Conservation (phyloP, 2,329 filamentous ascomycete genomes). For the Fusarium xylarioides region DNA sequence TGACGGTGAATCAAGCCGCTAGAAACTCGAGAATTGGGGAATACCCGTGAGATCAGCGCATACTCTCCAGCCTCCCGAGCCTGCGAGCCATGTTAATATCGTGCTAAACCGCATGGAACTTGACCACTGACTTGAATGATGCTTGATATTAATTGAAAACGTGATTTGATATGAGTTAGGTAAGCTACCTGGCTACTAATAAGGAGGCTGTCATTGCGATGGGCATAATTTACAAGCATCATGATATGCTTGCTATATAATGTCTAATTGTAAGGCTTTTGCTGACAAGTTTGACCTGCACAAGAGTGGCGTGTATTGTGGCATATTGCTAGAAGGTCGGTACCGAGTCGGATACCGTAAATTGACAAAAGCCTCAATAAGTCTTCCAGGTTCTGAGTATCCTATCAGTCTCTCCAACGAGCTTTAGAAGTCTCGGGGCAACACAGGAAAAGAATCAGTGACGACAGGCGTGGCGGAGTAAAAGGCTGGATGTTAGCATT, state of each 20-base stretch:
- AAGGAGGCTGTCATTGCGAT: constrained; percentile 6
- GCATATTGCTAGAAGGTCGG: constrained; percentile 13
- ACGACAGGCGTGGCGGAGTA: constrained; percentile 35
- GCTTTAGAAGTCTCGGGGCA: constrained; percentile 9
- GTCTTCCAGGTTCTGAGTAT: constrained; percentile 15
- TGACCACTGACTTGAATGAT: background rate
- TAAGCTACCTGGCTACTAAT: background rate
- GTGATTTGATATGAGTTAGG: constrained; percentile 1
- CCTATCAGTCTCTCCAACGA: constrained; percentile 21
- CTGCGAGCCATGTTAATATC: constrained; percentile 8
- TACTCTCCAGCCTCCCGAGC: constrained; percentile 10
- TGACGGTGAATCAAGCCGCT: constrained; percentile 36
- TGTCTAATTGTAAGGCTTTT: constrained; percentile 23
- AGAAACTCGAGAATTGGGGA: constrained; percentile 22
- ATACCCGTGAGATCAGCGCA: constrained; percentile 25
- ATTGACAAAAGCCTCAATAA: constrained; percentile 8
- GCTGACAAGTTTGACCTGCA: constrained; percentile 23
- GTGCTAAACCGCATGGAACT: constrained; percentile 16
- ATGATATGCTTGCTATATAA: background rate
- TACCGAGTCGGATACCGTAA: background rate
- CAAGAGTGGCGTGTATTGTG: constrained; percentile 36
- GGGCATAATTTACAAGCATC: background rate
- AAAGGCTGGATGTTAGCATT: constrained; percentile 12
- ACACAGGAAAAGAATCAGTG: constrained; percentile 16
- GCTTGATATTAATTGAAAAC: background rate